phyloP scores from a whole-genome alignment of 73 alveolate genomes.

The Diophrys appendiculata region DNA sequence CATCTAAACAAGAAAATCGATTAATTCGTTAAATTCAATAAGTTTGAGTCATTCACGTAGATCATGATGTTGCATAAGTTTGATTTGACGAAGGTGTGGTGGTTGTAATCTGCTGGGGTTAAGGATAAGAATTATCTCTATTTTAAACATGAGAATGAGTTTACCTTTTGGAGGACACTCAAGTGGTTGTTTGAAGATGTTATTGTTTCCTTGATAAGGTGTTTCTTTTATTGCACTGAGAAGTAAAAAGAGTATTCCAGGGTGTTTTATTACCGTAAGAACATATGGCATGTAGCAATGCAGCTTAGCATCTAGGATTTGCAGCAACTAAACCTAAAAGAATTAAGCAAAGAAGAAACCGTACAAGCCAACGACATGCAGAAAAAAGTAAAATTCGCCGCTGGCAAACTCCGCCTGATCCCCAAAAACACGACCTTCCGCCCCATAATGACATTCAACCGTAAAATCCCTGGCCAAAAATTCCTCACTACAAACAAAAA shows the following conservation, averaged over 20 bases:
- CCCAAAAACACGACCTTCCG: constrained; percentile 84
- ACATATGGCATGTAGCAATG: constrained; percentile 69
- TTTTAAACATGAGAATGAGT: constrained; percentile 53
- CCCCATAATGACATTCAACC: constrained; percentile 82
- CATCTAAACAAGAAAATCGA: constrained; percentile 41
- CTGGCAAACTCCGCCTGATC: constrained; percentile 75
- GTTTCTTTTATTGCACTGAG: constrained; percentile 80
- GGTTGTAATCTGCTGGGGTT: constrained; percentile 41
- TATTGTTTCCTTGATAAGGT: constrained; percentile 34
- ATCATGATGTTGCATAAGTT: constrained; percentile 31
- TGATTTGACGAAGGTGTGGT: constrained; percentile 21
- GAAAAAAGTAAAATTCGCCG: constrained; percentile 33
- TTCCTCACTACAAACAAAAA: constrained; percentile 38
- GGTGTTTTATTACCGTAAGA: constrained; percentile 76
- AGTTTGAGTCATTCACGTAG: constrained; percentile 50
- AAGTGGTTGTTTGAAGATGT: constrained; percentile 66
- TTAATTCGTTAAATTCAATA: constrained; percentile 34
- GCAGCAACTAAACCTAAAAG: constrained; percentile 18
- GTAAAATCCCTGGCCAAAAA: constrained; percentile 46
- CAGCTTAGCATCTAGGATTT: constrained; percentile 54
- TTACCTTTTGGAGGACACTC: constrained; percentile 34
- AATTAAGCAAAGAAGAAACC: constrained; percentile 33
- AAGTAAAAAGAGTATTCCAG: constrained; percentile 68
- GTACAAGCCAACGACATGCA: constrained; percentile 15
- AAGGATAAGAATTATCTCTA: constrained; percentile 20